phyloP scores from a whole-genome alignment of 139 green algal genomes.

The Closterium sp. region DNA sequence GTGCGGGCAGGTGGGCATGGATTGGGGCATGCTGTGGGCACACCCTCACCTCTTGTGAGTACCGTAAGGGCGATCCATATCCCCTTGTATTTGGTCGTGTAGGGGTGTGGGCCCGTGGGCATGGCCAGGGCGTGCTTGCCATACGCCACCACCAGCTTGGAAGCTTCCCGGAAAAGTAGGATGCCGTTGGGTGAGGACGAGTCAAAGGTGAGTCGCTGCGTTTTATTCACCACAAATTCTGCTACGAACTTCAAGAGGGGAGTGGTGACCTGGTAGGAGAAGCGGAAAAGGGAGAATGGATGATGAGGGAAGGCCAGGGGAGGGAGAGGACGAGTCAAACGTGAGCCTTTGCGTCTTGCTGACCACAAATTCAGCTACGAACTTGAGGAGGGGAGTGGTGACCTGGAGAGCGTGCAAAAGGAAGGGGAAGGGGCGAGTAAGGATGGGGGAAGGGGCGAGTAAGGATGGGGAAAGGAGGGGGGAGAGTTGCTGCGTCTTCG shows the following conservation, averaged over 20 bases:
- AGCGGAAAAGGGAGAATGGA: not conserved
- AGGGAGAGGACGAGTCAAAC: slow-evolving; percentile 81
- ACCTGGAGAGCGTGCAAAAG: slow-evolving; percentile 23
- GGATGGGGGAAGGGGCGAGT: no score
- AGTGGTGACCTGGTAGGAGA: slow-evolving; percentile 50
- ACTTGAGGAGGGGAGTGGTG: slow-evolving; percentile 88
- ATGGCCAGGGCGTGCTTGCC: slow-evolving; percentile 67
- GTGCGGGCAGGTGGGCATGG: slow-evolving; percentile 54
- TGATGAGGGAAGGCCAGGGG: not conserved
- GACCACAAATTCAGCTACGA: slow-evolving; percentile 91
- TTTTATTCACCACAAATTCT: slow-evolving; percentile 97
- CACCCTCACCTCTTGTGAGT: slow-evolving; percentile 6
- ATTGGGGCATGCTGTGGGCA: no score
- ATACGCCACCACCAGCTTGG: slow-evolving; percentile 77
- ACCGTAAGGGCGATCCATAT: slow-evolving; percentile 87
- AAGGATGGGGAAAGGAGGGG: no score
- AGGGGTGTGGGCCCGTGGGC: slow-evolving; percentile 58
- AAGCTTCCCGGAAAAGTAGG: slow-evolving; percentile 81
- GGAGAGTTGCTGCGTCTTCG: no score
- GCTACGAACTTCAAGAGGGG: slow-evolving; percentile 95
- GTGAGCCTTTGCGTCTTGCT: slow-evolving; percentile 95
- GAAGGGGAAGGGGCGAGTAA: not conserved
- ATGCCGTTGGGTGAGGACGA: slow-evolving; percentile 93
- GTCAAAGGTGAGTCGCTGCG: slow-evolving; percentile 92
- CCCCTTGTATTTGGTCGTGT: slow-evolving; percentile 87